Base-by-base conservation (phyloP, 2,329 filamentous ascomycete genomes). In the Fusarium hostae region DNA sequence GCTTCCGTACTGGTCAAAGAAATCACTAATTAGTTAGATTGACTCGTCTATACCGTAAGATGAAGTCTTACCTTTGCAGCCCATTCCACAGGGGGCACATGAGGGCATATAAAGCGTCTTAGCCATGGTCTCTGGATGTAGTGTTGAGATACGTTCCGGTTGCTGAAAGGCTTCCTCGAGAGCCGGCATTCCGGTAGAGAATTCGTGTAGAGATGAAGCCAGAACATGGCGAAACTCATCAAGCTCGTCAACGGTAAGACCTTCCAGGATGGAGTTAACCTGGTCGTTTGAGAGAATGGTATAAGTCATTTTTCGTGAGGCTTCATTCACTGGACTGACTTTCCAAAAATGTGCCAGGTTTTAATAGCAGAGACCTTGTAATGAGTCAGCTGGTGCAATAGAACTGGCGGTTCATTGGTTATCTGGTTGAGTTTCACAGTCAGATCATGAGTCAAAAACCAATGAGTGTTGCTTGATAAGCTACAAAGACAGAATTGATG, bases 61-160 rank as follows among this genome's bases (percentile, higher is more conserved):
- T 11, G 24, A 5, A 26, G 26, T 24, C 78, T 67, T 71, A 87
- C 88, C 88, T 83, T 95, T 95, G 75, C 94, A 87, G 6, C 89
- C 91, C 69, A 92, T 90, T 32, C 88, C 89, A 11, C 82, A 79
- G 0, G 88, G 87, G 64, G 89, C 89, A 28, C 86, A 89, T 3
- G 91, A 91, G 1, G 92, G 92, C 90, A 94, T 94, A 78, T 94
- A 94, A 26, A 94, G 81, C 4, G 90, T 93, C 22, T 88, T 91
- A 34, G 86, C 83, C 43, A 85, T 85, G 20, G 86, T 87, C 1
- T 78, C 79, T 3, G 81, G 77, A 30, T 86, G 86, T 43, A 84
- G 78, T 11, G 89, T 83, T 1, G 84, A 80, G 13, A 84, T 84
- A 35, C 88, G 84, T 61, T 85, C 82, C 9, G 89, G 89, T 73